phyloP scores from a whole-genome alignment of 805 yeast species.

The Teunomyces kruisii region DNA sequence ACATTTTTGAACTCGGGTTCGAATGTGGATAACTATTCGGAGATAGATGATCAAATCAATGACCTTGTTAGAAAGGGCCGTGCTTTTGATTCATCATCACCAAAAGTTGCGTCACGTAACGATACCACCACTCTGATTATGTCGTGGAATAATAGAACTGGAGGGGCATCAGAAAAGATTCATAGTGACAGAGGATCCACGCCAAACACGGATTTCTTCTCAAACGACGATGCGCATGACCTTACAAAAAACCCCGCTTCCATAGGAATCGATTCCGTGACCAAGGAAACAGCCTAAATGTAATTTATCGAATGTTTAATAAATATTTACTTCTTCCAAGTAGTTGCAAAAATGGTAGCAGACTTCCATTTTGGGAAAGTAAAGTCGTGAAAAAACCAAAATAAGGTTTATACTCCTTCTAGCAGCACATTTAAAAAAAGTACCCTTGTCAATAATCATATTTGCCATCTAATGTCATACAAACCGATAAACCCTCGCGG shows the following conservation, averaged over 20 bases:
- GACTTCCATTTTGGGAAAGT: no score
- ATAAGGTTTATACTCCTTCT: no score
- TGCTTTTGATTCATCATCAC: constrained; percentile 27
- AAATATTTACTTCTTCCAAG: neutral
- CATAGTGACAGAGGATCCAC: constrained; percentile 19
- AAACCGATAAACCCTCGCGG: no score
- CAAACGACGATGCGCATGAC: constrained; percentile 17
- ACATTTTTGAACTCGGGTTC: constrained; percentile 15
- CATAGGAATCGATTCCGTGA: neutral
- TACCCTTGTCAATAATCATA: no score
- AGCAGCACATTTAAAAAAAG: no score
- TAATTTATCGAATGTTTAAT: neutral
- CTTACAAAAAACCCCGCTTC: neutral
- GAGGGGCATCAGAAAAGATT: constrained; percentile 4
- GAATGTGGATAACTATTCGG: constrained; percentile 11
- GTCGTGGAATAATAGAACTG: constrained; percentile 18
- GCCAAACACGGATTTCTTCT: constrained; percentile 26
- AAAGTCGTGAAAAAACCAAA: no score
- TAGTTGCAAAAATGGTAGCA: neutral
- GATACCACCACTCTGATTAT: constrained; percentile 36
- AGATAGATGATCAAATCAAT: constrained; percentile 21
- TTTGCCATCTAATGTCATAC: no score
- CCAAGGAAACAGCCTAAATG: neutral
- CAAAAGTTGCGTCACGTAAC: constrained; percentile 31
- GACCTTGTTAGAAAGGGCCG: constrained; percentile 14